Base-by-base conservation (phyloP, 805 yeast genomes). In the Cyberlindnera misumaiensis region DNA sequence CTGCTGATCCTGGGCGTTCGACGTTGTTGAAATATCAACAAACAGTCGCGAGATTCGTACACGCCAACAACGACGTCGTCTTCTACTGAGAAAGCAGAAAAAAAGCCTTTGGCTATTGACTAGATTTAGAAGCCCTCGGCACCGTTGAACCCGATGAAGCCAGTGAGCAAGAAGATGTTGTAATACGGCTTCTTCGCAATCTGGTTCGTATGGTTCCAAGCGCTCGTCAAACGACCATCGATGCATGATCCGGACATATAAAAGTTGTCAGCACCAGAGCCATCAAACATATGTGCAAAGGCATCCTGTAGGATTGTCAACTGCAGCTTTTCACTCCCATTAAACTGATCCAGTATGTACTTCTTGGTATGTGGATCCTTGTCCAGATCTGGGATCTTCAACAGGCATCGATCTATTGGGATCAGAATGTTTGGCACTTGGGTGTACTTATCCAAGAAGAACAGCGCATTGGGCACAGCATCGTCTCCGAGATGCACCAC, bases 171-270 rank as follows among this genome's bases (percentile, higher is more conserved):
- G 56, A 83, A 83, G 34, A 77, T 65, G 51, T 63, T 64, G 48
- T 68, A 73, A 56, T 80, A 83, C n/a, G 71, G 68, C 50, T 81
- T 82, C 53, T 81, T 79, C 18, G 77, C 62, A 30, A 83, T 75
- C 45, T 72, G 71, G 53, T 83, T 83, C 39, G 88, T 83, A 70
- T 85, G 84, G 51, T 83, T 84, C 86, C 90, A 84, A 3, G 88
- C 85, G 38, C 83, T 75, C 0, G 93, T 83, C 34, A 83, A 63
- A 38, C 89, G 72, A 15, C 93, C 94, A 56, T 83, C 94, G 35
- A 83, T 83, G 60, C 94, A 83, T 3, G 85, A 77, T 2, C 94
- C 94, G 24, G 88, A 85, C 68, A 82, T 83, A 55, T 79, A 83
- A 57, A 80, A 83, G 57, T 83, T 83, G 53, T 83, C 87, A 9